Evolutionary conservation across 441 rosid genomes (phyloP).

Genomic region (Mallotus repandus): DNA sequence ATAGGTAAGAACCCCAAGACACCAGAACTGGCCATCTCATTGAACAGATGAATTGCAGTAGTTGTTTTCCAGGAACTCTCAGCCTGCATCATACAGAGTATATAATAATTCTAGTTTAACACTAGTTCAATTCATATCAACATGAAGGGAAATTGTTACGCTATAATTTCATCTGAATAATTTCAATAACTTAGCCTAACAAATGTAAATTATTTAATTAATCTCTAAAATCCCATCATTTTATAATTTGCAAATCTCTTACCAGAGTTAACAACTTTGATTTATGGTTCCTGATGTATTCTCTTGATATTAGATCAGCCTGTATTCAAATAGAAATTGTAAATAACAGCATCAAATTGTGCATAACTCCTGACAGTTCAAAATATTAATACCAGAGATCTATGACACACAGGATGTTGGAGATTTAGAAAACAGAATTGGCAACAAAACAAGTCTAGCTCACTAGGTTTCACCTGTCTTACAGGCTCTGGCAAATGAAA

Average conservation of each 20-base stretch:
- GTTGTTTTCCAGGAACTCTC: constrained; percentile 11
- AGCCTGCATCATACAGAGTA: constrained; percentile 2
- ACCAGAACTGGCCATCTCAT: background rate
- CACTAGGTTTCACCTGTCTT: constrained; percentile 57
- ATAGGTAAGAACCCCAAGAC: background rate
- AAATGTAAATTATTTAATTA: too few relatives aligned
- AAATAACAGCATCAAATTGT: too few relatives aligned
- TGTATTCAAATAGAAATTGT: background rate
- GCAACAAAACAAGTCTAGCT: too few relatives aligned
- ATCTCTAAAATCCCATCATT: background rate
- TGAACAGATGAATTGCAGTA: constrained; percentile 12
- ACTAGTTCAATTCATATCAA: background rate
- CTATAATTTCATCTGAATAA: background rate
- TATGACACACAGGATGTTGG: too few relatives aligned
- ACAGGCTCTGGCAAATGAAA: constrained; percentile 88
- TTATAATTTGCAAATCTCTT: background rate
- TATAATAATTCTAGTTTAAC: background rate
- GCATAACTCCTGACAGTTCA: too few relatives aligned
- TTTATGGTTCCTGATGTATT: constrained; percentile 5
- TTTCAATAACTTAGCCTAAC: too few relatives aligned
- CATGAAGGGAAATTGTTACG: background rate
- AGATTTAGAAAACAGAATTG: background rate
- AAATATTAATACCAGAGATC: too few relatives aligned
- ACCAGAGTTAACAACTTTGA: constrained; percentile 8
- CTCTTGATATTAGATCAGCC: constrained; percentile 16